A percentile compares a stretch with the other conserved stretches of the same genome.
phyloP scores from a whole-genome alignment of 306 rosid species.

The Hippophae tibetana region DNA sequence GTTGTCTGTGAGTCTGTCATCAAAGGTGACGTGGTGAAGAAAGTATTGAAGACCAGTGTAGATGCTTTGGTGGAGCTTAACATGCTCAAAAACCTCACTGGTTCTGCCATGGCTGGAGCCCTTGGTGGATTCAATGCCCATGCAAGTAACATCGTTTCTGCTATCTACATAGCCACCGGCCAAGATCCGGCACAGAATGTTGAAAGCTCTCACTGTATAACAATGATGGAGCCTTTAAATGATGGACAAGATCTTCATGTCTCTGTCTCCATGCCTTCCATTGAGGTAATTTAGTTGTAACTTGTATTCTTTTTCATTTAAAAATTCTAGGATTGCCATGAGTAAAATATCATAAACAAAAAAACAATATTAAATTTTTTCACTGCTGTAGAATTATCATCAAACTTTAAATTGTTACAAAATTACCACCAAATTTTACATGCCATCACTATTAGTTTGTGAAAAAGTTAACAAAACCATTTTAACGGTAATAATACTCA shows the following conservation, averaged over 20 bases:
- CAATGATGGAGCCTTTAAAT: slow-evolving; percentile 86
- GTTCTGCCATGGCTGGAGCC: slow-evolving; percentile 87
- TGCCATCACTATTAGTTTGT: too few species aligned
- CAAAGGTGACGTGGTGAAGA: slow-evolving; percentile 64
- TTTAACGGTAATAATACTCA: too few species aligned
- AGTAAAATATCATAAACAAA: too few species aligned
- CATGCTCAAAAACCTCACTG: slow-evolving; percentile 87
- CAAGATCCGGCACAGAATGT: slow-evolving; percentile 96
- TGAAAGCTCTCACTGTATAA: slow-evolving; percentile 86
- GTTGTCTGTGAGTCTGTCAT: slow-evolving; percentile 81
- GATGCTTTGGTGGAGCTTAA: slow-evolving; percentile 72
- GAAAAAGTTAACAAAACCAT: too few species aligned
- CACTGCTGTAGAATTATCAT: too few species aligned
- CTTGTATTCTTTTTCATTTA: background rate
- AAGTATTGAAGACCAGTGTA: slow-evolving; percentile 73
- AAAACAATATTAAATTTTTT: too few species aligned
- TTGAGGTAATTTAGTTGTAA: slow-evolving; percentile 40
- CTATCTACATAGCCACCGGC: slow-evolving; percentile 80
- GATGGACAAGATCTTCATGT: slow-evolving; percentile 71
- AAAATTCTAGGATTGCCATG: too few species aligned
- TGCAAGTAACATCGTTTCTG: slow-evolving; percentile 80
- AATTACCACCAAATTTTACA: too few species aligned
- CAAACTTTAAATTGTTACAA: too few species aligned
- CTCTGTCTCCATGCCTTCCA: slow-evolving; percentile 88
- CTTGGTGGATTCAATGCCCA: slow-evolving; percentile 96